Evolutionary conservation across 345 rosid genomes (phyloP).

Genomic region (Garcia nutans): DNA sequence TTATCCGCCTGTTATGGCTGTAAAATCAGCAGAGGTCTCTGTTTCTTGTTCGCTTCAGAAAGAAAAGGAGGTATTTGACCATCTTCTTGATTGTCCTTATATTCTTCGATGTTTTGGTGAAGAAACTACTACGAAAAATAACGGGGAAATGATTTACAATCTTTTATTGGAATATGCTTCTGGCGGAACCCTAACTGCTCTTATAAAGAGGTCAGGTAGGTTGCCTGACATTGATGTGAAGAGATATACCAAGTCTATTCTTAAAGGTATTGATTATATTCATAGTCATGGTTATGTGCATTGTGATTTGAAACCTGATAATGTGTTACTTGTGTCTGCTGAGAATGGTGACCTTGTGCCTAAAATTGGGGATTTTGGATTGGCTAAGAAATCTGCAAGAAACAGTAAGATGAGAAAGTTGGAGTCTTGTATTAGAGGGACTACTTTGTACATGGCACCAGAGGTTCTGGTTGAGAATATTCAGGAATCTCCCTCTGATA

Average conservation of each 20-base stretch:
- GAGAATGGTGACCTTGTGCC: background rate
- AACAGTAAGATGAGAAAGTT: slow-evolving; percentile 16
- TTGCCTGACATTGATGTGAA: slow-evolving; percentile 53
- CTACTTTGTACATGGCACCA: slow-evolving; percentile 79
- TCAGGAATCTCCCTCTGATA: slow-evolving; percentile 68
- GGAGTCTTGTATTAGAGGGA: slow-evolving; percentile 49
- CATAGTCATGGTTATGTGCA: slow-evolving; percentile 68
- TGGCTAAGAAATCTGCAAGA: slow-evolving; percentile 44
- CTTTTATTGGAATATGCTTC: slow-evolving; percentile 71
- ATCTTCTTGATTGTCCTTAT: slow-evolving; percentile 42
- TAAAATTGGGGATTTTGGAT: slow-evolving; percentile 75
- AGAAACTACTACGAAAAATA: slow-evolving; percentile 29
- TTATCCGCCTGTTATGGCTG: slow-evolving; percentile 50
- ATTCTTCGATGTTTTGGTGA: slow-evolving; percentile 57
- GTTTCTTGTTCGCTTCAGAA: slow-evolving; percentile 41
- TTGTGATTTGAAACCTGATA: slow-evolving; percentile 58
- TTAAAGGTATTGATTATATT: slow-evolving; percentile 50
- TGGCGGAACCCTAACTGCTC: slow-evolving; percentile 55
- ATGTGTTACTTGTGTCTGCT: slow-evolving; percentile 46
- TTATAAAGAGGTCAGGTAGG: slow-evolving; percentile 34
- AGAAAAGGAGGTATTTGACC: slow-evolving; percentile 47
- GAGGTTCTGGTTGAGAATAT: slow-evolving; percentile 58
- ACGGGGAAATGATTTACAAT: slow-evolving; percentile 50
- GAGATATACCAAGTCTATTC: slow-evolving; percentile 44
- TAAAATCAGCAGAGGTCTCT: slow-evolving; percentile 51